Evolutionary conservation across 345 rosid genomes (phyloP).

Genomic region (Turritis glabra): DNA sequence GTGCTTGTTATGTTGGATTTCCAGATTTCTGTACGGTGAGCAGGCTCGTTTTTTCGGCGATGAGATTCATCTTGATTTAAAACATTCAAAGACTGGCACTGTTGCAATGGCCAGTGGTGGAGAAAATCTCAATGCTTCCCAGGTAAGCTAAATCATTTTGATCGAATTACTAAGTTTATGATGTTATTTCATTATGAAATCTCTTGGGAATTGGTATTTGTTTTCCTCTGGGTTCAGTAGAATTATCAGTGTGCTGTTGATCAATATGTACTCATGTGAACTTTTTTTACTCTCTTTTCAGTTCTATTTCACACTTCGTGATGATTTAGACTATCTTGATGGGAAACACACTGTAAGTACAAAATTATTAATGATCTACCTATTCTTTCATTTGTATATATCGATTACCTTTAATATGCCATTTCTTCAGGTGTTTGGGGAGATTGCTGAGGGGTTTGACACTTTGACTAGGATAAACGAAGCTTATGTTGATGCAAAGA

Average conservation of each 20-base stretch:
- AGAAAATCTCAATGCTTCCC: constrained; percentile 96
- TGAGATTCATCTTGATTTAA: constrained; percentile 85
- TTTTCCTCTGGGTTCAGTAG: background rate
- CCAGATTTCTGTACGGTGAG: constrained; percentile 80
- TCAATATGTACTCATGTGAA: constrained; percentile 30
- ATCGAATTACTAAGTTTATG: background rate
- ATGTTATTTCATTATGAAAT: background rate
- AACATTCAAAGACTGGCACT: constrained; percentile 81
- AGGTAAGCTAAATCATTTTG: constrained; percentile 46
- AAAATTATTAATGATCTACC: background rate
- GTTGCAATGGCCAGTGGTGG: constrained; percentile 98
- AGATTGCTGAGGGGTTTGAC: constrained; percentile 89
- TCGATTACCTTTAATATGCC: background rate
- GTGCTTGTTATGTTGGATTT: constrained; percentile 15
- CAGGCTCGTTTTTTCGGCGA: constrained; percentile 90
- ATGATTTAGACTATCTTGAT: constrained; percentile 92
- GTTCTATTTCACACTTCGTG: constrained; percentile 89
- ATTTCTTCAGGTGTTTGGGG: constrained; percentile 77
- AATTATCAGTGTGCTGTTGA: background rate
- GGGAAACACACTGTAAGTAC: constrained; percentile 89
- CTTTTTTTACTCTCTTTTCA: constrained; percentile 41
- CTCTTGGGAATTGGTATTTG: background rate
- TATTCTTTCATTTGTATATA: background rate
- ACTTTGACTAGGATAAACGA: constrained; percentile 85
- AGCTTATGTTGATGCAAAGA: constrained; percentile 82